Percentiles rank a stretch among this genome's conserved stretches.
Evolutionary conservation across 2,329 filamentous ascomycete genomes (phyloP).

Genomic region (Xylariaceae sp.): DNA sequence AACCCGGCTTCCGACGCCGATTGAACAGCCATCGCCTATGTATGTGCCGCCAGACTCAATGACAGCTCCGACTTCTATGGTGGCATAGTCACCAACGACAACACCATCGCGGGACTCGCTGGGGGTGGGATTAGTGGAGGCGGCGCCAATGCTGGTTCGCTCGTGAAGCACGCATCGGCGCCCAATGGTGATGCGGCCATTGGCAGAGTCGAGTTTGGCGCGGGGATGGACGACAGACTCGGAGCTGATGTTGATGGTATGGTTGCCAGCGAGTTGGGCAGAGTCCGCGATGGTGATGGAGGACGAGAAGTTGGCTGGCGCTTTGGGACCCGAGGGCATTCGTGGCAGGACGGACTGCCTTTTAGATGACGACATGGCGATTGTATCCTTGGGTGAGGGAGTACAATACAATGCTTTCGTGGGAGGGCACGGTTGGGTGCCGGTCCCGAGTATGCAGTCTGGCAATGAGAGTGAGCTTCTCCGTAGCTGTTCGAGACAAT

Average conservation of each 20-base stretch:
- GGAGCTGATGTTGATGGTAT: slow-evolving; percentile 74
- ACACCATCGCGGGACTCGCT: slow-evolving; percentile 45
- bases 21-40: slow-evolving; percentile 55
- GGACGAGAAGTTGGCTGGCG: slow-evolving; percentile 59
- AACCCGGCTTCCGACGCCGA: slow-evolving; percentile 58
- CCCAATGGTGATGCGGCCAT: slow-evolving; percentile 76
- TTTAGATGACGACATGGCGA: slow-evolving; percentile 44
- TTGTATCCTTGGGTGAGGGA: neutral
- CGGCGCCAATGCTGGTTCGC: slow-evolving; percentile 52
- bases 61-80: slow-evolving; percentile 55
- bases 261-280: slow-evolving; percentile 62
- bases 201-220: slow-evolving; percentile 70
- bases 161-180: slow-evolving; percentile 81
- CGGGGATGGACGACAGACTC: slow-evolving; percentile 85
- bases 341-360: slow-evolving; percentile 55
- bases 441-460: neutral
- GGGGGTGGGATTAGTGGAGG: slow-evolving; percentile 27
- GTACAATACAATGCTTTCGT: neutral
- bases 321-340: slow-evolving; percentile 52
- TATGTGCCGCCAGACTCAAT: slow-evolving; percentile 61
- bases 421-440: slow-evolving; percentile 11
- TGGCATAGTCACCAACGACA: slow-evolving; percentile 56
- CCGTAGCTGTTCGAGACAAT: too few species aligned
- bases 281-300: slow-evolving; percentile 59
- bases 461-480: too few species aligned